Evolutionary conservation across 441 rosid genomes (phyloP).

Genomic region (Erodium trifolium): DNA sequence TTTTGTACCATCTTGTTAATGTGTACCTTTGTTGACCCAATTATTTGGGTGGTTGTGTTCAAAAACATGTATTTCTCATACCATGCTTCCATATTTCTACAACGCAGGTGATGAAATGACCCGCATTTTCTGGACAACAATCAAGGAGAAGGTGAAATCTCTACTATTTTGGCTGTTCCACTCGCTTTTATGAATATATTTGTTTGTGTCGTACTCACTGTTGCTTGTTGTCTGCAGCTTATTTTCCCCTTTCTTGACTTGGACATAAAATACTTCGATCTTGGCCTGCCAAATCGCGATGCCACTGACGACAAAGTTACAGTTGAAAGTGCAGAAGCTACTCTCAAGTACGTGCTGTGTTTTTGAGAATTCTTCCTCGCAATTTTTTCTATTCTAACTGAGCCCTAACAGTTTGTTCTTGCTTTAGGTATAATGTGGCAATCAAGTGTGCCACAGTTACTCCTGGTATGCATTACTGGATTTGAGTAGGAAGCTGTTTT

Average conservation of each 20-base stretch:
- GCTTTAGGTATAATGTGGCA: slow-evolving; percentile 77
- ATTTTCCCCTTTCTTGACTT: slow-evolving; percentile 76
- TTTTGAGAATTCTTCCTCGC: not conserved
- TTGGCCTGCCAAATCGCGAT: slow-evolving; percentile 84
- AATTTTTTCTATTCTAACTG: not conserved
- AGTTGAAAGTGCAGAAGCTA: slow-evolving; percentile 85
- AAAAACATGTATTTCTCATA: not conserved
- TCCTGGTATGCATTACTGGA: slow-evolving; percentile 43
- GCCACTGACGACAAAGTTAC: slow-evolving; percentile 91
- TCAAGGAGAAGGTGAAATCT: slow-evolving; percentile 59
- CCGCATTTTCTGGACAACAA: slow-evolving; percentile 64
- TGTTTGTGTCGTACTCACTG: not conserved
- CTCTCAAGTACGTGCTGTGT: slow-evolving; percentile 46
- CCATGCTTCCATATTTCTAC: not conserved
- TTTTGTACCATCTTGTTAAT: not conserved
- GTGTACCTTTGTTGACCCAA: not conserved
- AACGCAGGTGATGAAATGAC: slow-evolving; percentile 81
- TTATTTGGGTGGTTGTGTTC: not conserved
- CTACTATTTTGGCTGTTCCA: not conserved
- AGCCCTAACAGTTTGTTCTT: slow-evolving; percentile 1
- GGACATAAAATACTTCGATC: slow-evolving; percentile 96
- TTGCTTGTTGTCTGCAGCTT: slow-evolving; percentile 37
- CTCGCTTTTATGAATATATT: not conserved
- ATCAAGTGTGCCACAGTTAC: slow-evolving; percentile 94
- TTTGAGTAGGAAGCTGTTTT: not conserved